Conservation (phyloP, 2,329 filamentous ascomycete genomes). For the Pyrenophora tritici-repentis region DNA sequence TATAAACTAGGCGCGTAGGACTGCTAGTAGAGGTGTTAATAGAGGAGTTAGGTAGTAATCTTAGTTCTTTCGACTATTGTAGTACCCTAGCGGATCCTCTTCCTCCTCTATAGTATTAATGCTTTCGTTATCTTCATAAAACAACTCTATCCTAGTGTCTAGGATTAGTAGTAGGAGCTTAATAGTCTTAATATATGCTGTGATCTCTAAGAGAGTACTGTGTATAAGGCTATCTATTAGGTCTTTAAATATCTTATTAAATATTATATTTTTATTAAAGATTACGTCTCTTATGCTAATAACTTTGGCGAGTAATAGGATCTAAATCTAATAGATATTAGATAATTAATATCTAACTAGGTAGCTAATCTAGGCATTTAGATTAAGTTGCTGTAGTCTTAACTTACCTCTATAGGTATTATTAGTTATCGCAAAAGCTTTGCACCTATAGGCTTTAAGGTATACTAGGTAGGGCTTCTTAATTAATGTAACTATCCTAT, state of each 20-base stretch:
- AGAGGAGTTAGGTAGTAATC: background rate
- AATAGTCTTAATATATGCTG: background rate
- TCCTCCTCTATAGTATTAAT: background rate
- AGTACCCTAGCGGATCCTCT: background rate
- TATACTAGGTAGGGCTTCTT: no score
- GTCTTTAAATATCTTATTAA: background rate
- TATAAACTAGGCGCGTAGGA: background rate
- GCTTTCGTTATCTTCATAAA: background rate
- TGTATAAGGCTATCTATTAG: no score
- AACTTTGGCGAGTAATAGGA: slow-evolving; percentile 3
- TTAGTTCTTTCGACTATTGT: background rate
- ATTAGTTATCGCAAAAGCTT: no score
- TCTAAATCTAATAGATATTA: slow-evolving; percentile 9
- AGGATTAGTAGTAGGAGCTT: background rate
- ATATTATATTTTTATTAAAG: slow-evolving; percentile 7
- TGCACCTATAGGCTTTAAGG: no score
- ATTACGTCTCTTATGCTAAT: slow-evolving; percentile 8
- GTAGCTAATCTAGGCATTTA: no score
- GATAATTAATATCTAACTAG: slow-evolving; percentile 10
- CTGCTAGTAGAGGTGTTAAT: background rate
- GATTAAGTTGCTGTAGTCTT: no score
- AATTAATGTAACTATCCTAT: slow-evolving; percentile 3
- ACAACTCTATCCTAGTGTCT: background rate
- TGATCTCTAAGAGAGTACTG: background rate
- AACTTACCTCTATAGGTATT: no score